Evolutionary conservation across 345 rosid species (phyloP).

Genomic region (Eucalyptus erythrocorys): DNA sequence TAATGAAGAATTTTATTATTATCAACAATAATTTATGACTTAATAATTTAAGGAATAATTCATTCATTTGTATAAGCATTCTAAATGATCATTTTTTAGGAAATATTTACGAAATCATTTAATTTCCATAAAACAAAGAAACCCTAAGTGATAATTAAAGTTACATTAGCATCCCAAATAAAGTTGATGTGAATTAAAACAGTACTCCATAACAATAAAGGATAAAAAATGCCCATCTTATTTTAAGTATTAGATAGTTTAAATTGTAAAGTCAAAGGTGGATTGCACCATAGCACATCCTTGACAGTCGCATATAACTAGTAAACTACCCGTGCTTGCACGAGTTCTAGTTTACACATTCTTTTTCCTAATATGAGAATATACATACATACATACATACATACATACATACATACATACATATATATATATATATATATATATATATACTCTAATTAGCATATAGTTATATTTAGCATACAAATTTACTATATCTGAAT

Average conservation of each 20-base stretch:
- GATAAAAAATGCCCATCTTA: neutral
- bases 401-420: fast-evolving
- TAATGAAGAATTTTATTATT: too few relatives aligned
- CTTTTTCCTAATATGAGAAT: too few relatives aligned
- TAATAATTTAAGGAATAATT: too few relatives aligned
- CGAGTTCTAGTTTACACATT: neutral
- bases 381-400: too few relatives aligned
- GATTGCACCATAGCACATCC: neutral
- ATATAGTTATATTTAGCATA: too few relatives aligned
- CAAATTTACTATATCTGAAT: too few relatives aligned
- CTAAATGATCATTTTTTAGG: neutral
- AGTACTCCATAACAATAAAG: neutral
- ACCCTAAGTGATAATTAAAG: neutral
- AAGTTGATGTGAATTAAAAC: neutral
- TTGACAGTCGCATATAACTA: neutral
- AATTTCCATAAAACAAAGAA: too few relatives aligned
- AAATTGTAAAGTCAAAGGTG: neutral
- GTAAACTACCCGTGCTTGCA: neutral
- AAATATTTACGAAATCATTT: too few relatives aligned
- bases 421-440: too few relatives aligned
- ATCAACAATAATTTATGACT: too few relatives aligned
- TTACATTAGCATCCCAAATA: neutral
- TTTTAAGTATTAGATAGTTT: neutral
- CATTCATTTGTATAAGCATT: neutral
- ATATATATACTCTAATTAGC: too few relatives aligned